Conservation (phyloP, 179 eudicot genomes). For the Silene coronaria region DNA sequence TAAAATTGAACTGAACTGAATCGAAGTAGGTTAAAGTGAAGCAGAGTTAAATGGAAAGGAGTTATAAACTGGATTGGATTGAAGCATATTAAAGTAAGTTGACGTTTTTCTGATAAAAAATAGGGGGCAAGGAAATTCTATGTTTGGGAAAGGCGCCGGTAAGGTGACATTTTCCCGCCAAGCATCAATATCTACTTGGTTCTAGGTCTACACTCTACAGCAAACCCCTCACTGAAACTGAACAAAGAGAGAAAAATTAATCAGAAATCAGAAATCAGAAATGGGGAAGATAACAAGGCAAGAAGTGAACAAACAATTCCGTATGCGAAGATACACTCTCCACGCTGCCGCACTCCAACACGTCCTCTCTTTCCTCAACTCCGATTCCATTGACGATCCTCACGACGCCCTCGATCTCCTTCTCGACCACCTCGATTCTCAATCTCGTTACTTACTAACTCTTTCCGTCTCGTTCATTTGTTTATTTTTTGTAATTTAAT, state of each 20-base stretch:
- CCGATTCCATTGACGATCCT: conserved; percentile 43
- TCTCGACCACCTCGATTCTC: conserved; percentile 63
- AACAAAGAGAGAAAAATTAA: neutral
- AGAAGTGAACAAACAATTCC: conserved; percentile 70
- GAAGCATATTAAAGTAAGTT: no score
- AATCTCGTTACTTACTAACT: conserved; percentile 32
- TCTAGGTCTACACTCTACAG: neutral
- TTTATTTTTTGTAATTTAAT: neutral
- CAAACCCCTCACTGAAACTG: neutral
- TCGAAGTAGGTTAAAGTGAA: no score
- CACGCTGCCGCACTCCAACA: conserved; percentile 72
- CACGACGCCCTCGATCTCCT: conserved; percentile 66
- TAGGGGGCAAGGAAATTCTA: no score
- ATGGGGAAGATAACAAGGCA: conserved; percentile 48
- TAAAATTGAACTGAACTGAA: no score
- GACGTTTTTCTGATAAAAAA: no score
- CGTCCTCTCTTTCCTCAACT: conserved; percentile 49
- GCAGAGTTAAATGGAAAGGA: no score
- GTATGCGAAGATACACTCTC: conserved; percentile 58
- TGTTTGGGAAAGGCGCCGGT: neutral
- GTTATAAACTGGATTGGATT: no score
- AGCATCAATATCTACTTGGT: neutral
- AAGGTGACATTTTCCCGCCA: neutral
- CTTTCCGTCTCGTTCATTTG: neutral
- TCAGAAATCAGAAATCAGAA: conserved; percentile 10